Conservation (phyloP, 1,139 yeast species). For the Sugiyamaella sp. region DNA sequence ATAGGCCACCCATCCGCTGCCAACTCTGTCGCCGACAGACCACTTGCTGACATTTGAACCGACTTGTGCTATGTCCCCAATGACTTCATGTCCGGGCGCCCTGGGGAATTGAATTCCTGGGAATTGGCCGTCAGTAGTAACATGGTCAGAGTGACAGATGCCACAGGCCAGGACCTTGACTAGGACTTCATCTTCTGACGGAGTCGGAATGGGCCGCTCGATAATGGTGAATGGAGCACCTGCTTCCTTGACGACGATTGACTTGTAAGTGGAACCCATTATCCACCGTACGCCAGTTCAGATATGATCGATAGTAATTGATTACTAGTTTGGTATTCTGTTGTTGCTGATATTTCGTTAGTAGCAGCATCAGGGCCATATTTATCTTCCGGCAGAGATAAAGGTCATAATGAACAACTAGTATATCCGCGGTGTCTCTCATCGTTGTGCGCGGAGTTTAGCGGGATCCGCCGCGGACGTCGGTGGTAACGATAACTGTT, state of each 20-base stretch:
- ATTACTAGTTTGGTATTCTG: too few relatives aligned
- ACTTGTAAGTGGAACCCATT: constrained; percentile 8
- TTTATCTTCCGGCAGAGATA: too few relatives aligned
- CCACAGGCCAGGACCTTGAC: constrained; percentile 60
- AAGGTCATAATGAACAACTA: too few relatives aligned
- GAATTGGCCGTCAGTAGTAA: constrained; percentile 50
- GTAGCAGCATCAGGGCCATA: too few relatives aligned
- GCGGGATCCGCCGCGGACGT: too few relatives aligned
- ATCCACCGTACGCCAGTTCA: too few relatives aligned
- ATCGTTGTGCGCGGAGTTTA: too few relatives aligned
- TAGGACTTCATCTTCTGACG: constrained; percentile 60
- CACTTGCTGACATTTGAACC: constrained; percentile 16
- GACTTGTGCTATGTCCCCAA: constrained; percentile 43
- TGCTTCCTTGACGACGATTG: constrained; percentile 7
- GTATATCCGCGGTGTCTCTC: too few relatives aligned
- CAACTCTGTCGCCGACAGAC: constrained; percentile 56
- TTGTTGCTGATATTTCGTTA: too few relatives aligned
- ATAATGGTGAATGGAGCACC: constrained; percentile 11
- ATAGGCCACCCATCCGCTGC: constrained; percentile 58
- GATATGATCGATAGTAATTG: too few relatives aligned
- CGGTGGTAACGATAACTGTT: too few relatives aligned
- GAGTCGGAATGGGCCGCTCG: constrained; percentile 56
- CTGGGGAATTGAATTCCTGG: constrained; percentile 41
- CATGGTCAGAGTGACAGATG: constrained; percentile 63
- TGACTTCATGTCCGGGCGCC: constrained; percentile 57